Evolutionary conservation across 306 rosid species (phyloP).

Genomic region (Styphnolobium japonicum): DNA sequence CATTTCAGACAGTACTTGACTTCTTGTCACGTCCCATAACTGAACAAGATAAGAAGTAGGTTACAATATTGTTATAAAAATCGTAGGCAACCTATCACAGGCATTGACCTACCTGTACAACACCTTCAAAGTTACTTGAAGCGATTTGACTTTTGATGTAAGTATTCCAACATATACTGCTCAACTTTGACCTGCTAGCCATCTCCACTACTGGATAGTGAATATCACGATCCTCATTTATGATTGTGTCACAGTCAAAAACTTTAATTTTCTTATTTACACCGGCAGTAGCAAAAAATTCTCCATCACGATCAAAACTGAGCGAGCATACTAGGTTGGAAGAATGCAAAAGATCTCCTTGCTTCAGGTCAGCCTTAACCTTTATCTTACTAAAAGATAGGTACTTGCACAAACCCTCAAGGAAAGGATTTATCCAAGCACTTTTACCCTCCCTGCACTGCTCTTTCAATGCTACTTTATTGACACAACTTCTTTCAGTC

Average conservation of each 20-base stretch:
- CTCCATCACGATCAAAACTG: conserved; percentile 94
- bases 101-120: conserved; percentile 73
- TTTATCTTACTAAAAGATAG: conserved; percentile 74
- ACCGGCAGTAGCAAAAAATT: conserved; percentile 91
- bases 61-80: conserved; percentile 16
- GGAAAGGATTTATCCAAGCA: conserved; percentile 95
- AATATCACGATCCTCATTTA: conserved; percentile 83
- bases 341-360: conserved; percentile 95
- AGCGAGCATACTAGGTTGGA: conserved; percentile 91
- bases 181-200: conserved; percentile 81
- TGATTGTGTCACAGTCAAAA: conserved; percentile 74
- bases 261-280: conserved; percentile 93
- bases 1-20: conserved; percentile 85
- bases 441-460: conserved; percentile 52
- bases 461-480: conserved; percentile 60
- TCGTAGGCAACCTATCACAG: background rate
- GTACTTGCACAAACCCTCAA: conserved; percentile 96
- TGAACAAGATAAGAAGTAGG: conserved; percentile 40
- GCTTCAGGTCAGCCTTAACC: conserved; percentile 94
- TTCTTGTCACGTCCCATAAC: conserved; percentile 96
- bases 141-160: conserved; percentile 98
- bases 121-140: conserved; percentile 97
- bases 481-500: conserved; percentile 69
- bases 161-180: conserved; percentile 94
- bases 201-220: conserved; percentile 98